A percentile compares a stretch with the other conserved stretches of the same genome.
These are phyloP conservation scores for Taphrina confusa DNA, from an alignment of 1,139 yeast species.

Conservation along the genomic window DNA sequence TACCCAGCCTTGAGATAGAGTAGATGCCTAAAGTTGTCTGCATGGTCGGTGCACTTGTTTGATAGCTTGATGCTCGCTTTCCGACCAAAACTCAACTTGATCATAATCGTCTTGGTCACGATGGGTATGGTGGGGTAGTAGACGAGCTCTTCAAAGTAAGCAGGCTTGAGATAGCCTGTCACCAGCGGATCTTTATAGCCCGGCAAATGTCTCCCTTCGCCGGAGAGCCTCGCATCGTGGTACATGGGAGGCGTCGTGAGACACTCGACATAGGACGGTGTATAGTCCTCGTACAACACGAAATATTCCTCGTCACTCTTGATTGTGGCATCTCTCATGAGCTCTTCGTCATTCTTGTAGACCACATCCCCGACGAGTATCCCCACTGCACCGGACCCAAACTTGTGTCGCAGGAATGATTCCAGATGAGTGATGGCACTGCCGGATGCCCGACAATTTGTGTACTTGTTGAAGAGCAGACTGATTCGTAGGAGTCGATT, in stretches of 20 bases:
- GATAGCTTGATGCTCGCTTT: conserved; percentile 7
- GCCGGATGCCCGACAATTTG: conserved; percentile 21
- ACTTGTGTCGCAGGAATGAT: conserved; percentile 16
- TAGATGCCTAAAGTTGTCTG: conserved; percentile 25
- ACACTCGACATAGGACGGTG: conserved; percentile 20
- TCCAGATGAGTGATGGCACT: conserved; percentile 26
- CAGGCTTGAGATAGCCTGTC: conserved; percentile 1
- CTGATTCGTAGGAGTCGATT: conserved; percentile 18
- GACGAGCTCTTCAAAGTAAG: conserved; percentile 30
- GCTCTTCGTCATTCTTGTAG: conserved; percentile 21
- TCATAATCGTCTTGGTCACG: conserved; percentile 17
- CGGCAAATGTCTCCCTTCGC: background rate
- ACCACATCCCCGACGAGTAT: conserved; percentile 24
- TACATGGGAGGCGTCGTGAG: conserved; percentile 25
- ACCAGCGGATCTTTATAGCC: conserved; percentile 16
- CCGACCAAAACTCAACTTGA: conserved; percentile 23
- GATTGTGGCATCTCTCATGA: conserved; percentile 25
- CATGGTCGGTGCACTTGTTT: conserved; percentile 19
- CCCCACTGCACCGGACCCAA: conserved; percentile 24
- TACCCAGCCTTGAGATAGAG: conserved; percentile 18
- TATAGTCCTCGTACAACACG: conserved; percentile 29
- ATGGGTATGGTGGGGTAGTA: conserved; percentile 28
- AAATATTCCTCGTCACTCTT: conserved; percentile 20
- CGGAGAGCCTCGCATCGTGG: background rate
- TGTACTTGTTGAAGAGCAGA: conserved; percentile 18